Evolutionary conservation across 2,329 filamentous ascomycete genomes (phyloP).

Genomic region (Fusarium palustre): DNA sequence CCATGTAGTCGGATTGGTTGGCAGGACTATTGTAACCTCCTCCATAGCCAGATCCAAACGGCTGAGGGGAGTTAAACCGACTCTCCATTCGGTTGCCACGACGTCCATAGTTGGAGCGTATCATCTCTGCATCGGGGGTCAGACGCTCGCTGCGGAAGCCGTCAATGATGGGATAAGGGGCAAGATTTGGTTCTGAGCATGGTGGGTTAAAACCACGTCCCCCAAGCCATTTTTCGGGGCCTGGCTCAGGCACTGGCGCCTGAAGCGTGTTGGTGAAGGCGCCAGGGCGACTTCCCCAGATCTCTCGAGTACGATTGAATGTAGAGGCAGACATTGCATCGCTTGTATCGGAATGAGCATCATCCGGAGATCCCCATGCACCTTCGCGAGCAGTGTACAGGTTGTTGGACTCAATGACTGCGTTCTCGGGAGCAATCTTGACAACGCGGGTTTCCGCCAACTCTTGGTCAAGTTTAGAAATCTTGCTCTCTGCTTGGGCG

Average conservation of each 20-base stretch:
- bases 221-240: slow-evolving; percentile 59
- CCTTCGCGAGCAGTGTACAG: slow-evolving; percentile 53
- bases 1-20: slow-evolving; percentile 53
- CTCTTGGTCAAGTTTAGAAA: slow-evolving; percentile 78
- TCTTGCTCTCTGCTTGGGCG: slow-evolving; percentile 75
- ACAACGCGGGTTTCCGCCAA: slow-evolving; percentile 72
- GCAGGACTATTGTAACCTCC: slow-evolving; percentile 52
- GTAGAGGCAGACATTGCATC: slow-evolving; percentile 64
- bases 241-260: slow-evolving; percentile 53
- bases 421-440: slow-evolving; percentile 61
- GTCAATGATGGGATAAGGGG: slow-evolving; percentile 54
- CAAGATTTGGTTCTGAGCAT: slow-evolving; percentile 55
- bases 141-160: slow-evolving; percentile 60
- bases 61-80: slow-evolving; percentile 54
- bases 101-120: slow-evolving; percentile 57
- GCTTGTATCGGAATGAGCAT: slow-evolving; percentile 67
- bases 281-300: slow-evolving; percentile 66
- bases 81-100: slow-evolving; percentile 62
- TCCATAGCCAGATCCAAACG: slow-evolving; percentile 52
- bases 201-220: slow-evolving; percentile 54
- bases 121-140: slow-evolving; percentile 62
- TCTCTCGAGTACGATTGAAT: slow-evolving; percentile 65
- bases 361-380: slow-evolving; percentile 66
- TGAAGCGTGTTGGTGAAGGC: slow-evolving; percentile 54
- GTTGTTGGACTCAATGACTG: slow-evolving; percentile 38